Percentiles rank a stretch among this genome's conserved stretches.
These are phyloP conservation scores for Turnera subulata DNA, from an alignment of 345 rosid genomes.

Conservation along the genomic window DNA sequence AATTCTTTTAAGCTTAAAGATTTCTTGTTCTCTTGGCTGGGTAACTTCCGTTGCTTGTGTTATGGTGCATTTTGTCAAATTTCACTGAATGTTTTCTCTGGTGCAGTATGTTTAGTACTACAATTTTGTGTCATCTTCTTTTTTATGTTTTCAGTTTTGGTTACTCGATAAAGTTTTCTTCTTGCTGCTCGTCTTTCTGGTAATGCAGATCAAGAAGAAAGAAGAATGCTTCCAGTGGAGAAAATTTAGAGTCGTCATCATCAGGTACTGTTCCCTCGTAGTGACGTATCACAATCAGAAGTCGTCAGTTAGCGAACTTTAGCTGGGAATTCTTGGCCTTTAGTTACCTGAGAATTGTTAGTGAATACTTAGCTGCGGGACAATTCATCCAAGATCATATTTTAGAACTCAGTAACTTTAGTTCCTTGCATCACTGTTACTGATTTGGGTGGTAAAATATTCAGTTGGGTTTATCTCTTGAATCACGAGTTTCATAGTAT, in stretches of 20 bases:
- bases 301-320: background rate
- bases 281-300: background rate
- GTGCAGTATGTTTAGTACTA: too few species aligned
- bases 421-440: background rate
- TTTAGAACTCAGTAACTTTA: background rate
- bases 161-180: background rate
- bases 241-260: constrained; percentile 64
- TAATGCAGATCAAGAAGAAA: constrained; percentile 82
- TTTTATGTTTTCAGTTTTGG: background rate
- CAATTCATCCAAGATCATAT: background rate
- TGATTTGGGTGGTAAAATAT: background rate
- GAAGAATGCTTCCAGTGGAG: constrained; percentile 74
- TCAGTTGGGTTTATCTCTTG: background rate
- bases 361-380: background rate
- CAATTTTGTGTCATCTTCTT: background rate
- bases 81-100: too few species aligned
- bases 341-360: too few species aligned
- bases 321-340: background rate
- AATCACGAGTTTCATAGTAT: background rate
- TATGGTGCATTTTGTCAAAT: background rate
- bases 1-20: too few species aligned
- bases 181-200: constrained; percentile 4
- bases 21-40: too few species aligned
- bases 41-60: background rate
- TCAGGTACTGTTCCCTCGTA: constrained; percentile 37